These are phyloP conservation scores for Colletotrichum sp. DNA, from an alignment of 2,329 filamentous ascomycete genomes.

Conservation along the genomic window DNA sequence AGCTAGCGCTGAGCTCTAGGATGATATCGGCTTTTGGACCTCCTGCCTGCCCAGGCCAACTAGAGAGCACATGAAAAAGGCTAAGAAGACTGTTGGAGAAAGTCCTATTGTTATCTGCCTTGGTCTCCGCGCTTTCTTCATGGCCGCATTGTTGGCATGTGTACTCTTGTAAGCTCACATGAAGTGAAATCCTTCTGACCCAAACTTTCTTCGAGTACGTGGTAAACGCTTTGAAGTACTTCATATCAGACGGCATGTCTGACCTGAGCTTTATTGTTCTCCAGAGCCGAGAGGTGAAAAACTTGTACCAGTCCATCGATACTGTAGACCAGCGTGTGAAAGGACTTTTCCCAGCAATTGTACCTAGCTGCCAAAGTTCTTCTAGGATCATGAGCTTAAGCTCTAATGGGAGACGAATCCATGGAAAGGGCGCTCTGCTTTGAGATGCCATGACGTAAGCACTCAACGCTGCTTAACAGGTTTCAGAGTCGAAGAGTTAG, in stretches of 20 bases:
- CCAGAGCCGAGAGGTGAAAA: background rate
- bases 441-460: background rate
- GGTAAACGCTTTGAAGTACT: background rate
- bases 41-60: fast-evolving
- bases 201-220: background rate
- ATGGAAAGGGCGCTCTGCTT: background rate
- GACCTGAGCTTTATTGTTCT: background rate
- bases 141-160: background rate
- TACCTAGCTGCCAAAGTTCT: background rate
- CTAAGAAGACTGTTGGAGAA: background rate
- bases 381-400: background rate
- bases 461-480: fast-evolving
- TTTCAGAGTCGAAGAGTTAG: background rate
- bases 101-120: fast-evolving
- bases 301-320: background rate
- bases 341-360: background rate
- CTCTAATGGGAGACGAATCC: background rate
- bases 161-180: background rate
- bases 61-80: background rate
- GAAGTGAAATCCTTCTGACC: background rate
- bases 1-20: background rate
- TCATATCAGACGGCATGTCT: background rate
- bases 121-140: background rate
- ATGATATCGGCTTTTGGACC: background rate
- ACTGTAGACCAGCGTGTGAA: background rate